Evolutionary conservation across 768 basidiomycete species (phyloP).

Genomic region (Lentinula edodes): DNA sequence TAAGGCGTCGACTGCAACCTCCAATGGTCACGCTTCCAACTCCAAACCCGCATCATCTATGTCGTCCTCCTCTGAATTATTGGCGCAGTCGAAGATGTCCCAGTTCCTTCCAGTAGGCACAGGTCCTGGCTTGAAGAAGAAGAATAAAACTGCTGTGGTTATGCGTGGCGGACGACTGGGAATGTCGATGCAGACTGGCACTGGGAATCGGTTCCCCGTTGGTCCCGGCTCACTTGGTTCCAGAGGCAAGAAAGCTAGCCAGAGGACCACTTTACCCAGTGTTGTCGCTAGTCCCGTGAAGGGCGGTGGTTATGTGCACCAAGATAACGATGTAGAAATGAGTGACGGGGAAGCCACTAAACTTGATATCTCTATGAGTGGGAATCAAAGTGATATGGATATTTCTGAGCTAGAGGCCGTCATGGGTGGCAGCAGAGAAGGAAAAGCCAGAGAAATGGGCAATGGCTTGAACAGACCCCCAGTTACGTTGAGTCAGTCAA

Average conservation of each 20-base stretch:
- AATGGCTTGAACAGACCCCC: conserved; percentile 45
- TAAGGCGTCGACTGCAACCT: conserved; percentile 11
- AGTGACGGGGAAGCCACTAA: neutral
- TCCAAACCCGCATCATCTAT: neutral
- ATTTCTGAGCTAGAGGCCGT: conserved; percentile 5
- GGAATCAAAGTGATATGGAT: neutral
- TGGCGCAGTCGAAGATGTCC: neutral
- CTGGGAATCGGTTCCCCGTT: conserved; percentile 9
- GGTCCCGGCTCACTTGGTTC: conserved; percentile 16
- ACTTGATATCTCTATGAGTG: conserved; percentile 8
- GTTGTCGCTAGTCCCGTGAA: conserved; percentile 48
- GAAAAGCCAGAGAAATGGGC: conserved; percentile 20
- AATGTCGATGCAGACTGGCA: neutral
- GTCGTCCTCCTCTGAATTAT: neutral
- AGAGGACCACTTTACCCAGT: conserved; percentile 39
- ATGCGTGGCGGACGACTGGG: neutral
- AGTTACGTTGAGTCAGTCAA: conserved; percentile 57
- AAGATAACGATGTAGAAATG: conserved; percentile 13
- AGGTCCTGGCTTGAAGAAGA: neutral
- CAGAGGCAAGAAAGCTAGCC: conserved; percentile 32
- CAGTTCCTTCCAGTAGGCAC: neutral
- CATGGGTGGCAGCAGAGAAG: conserved; percentile 24
- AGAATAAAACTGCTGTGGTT: neutral
- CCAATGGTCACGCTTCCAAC: neutral
- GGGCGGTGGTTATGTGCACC: conserved; percentile 19